Evolutionary conservation across 2,329 filamentous ascomycete genomes (phyloP).

Genomic region (Xylaria digitata): DNA sequence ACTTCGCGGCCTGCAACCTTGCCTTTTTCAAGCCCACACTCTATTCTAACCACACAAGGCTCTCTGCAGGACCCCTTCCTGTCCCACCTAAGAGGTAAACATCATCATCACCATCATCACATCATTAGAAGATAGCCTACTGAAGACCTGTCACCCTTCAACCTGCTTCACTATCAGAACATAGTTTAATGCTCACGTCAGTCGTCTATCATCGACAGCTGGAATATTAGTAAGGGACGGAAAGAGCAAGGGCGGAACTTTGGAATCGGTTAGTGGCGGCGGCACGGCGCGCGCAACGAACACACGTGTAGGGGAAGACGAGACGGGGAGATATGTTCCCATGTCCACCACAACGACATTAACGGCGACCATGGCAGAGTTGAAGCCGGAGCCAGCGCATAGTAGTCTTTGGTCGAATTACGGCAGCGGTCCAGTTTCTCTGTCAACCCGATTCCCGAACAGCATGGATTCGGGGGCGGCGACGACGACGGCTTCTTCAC

Average conservation of each 20-base stretch:
- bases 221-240: slow-evolving; percentile 24
- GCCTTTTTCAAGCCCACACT: slow-evolving; percentile 49
- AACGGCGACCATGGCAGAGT: slow-evolving; percentile 71
- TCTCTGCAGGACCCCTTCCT: slow-evolving; percentile 44
- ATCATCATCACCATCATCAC: slow-evolving; percentile 33
- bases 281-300: slow-evolving; percentile 38
- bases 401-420: slow-evolving; percentile 70
- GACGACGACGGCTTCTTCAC: slow-evolving; percentile 58
- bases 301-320: slow-evolving; percentile 34
- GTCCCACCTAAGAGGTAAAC: slow-evolving; percentile 41
- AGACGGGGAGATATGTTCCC: slow-evolving; percentile 60
- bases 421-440: slow-evolving; percentile 62
- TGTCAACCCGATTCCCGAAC: slow-evolving; percentile 63
- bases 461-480: slow-evolving; percentile 62
- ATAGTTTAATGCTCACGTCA: slow-evolving; percentile 21
- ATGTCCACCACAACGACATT: slow-evolving; percentile 72
- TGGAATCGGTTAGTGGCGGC: slow-evolving; percentile 32
- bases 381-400: slow-evolving; percentile 70
- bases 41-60: slow-evolving; percentile 46
- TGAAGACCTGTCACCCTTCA: slow-evolving; percentile 13
- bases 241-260: slow-evolving; percentile 23
- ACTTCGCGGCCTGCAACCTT: slow-evolving; percentile 51
- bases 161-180: slow-evolving; percentile 24
- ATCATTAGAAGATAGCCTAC: slow-evolving; percentile 33
- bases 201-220: slow-evolving; percentile 26